phyloP scores from a whole-genome alignment of 352 stramenopile genomes.

The Pythium sp. region DNA sequence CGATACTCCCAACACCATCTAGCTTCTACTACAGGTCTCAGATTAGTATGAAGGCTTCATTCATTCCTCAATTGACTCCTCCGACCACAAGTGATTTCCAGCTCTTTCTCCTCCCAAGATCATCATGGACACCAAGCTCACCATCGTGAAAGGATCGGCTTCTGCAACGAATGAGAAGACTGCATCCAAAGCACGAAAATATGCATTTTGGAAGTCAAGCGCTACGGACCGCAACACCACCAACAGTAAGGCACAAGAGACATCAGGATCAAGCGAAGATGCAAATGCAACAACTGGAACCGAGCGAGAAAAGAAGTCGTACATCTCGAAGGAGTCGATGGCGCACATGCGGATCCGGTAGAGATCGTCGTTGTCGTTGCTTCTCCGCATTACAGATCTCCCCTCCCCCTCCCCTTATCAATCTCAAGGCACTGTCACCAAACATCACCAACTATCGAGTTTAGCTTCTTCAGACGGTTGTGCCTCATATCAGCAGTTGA shows the following conservation, averaged over 20 bases:
- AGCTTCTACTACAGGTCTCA: neutral
- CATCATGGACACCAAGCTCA: neutral
- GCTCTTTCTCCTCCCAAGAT: neutral
- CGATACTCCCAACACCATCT: no score
- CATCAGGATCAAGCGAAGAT: neutral
- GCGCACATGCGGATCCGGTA: slow-evolving; percentile 1
- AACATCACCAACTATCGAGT: no score
- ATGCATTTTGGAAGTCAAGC: slow-evolving; percentile 12
- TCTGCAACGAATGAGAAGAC: neutral
- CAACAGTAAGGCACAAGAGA: neutral
- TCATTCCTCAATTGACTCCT: neutral
- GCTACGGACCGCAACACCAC: slow-evolving; percentile 23
- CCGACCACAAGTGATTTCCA: neutral
- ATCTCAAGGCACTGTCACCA: no score
- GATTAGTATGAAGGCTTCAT: neutral
- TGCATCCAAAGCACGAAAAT: neutral
- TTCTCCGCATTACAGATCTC: no score
- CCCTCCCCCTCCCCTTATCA: no score
- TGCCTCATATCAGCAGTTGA: no score
- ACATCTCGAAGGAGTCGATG: slow-evolving; percentile 7
- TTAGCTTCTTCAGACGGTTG: no score
- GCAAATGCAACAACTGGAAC: neutral
- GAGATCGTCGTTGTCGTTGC: neutral
- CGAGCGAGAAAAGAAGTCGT: neutral
- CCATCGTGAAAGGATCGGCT: neutral